phyloP scores from a whole-genome alignment of 768 basidiomycete genomes.

The Suillus alpinus region DNA sequence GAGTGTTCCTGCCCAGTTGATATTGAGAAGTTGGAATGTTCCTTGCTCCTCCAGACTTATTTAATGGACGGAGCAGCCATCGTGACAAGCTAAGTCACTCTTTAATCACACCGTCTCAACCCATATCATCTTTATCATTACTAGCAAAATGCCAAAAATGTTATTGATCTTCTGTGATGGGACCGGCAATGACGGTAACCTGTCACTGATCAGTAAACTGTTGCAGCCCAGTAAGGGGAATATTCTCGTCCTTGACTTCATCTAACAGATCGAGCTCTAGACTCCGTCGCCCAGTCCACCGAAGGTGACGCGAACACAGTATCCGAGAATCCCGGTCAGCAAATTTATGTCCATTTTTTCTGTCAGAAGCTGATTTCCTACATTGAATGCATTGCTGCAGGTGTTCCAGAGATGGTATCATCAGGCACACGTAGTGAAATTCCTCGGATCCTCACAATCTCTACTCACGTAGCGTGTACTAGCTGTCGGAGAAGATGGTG shows the following conservation, averaged over 20 bases:
- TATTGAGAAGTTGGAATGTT: too few species aligned
- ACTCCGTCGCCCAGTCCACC: background rate
- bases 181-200: constrained; percentile 11
- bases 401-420: background rate
- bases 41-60: too few species aligned
- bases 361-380: background rate
- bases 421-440: background rate
- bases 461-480: background rate
- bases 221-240: background rate
- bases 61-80: background rate
- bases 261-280: background rate
- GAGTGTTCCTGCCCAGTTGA: too few species aligned
- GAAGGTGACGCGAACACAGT: background rate
- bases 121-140: background rate
- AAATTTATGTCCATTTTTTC: background rate
- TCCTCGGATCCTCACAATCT: background rate
- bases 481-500: background rate
- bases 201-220: background rate
- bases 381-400: background rate
- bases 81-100: background rate
- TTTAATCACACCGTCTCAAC: background rate
- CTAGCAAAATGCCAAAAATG: background rate
- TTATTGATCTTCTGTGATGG: constrained; percentile 12
- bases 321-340: background rate
- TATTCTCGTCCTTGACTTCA: background rate